Evolutionary conservation across 2,329 filamentous ascomycete species (phyloP).

Genomic region (Colletotrichum sp.): DNA sequence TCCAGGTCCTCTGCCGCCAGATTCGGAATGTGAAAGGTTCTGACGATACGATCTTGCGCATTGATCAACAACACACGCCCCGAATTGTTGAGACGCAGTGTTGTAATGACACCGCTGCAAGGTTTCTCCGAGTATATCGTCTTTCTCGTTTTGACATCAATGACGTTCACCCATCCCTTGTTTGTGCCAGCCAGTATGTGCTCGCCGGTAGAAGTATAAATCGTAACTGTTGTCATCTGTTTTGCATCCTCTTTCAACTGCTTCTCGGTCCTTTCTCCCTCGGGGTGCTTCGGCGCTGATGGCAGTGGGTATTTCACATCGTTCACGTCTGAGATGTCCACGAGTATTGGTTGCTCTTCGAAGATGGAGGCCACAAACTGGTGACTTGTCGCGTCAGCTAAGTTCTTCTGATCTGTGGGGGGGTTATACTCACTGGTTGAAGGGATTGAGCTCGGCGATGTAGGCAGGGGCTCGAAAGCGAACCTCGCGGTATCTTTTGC

Average conservation of each 20-base stretch:
- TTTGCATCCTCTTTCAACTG: constrained; percentile 91
- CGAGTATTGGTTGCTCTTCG: constrained; percentile 88
- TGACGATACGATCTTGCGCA: constrained; percentile 91
- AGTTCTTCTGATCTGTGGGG: background rate
- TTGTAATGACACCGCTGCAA: constrained; percentile 86
- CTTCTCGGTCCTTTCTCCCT: constrained; percentile 80
- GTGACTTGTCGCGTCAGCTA: constrained; percentile 39
- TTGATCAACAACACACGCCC: constrained; percentile 91
- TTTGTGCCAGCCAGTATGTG: constrained; percentile 93
- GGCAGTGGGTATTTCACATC: constrained; percentile 80
- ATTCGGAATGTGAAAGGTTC: constrained; percentile 89
- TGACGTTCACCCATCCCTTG: constrained; percentile 96
- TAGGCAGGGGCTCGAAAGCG: constrained; percentile 94
- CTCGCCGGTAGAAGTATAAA: constrained; percentile 84
- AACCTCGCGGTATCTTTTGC: constrained; percentile 78
- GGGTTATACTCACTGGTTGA: constrained; percentile 71
- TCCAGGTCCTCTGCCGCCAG: constrained; percentile 72
- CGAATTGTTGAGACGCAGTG: constrained; percentile 82
- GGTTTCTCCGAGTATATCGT: constrained; percentile 91
- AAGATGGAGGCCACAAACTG: constrained; percentile 91
- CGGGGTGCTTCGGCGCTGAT: constrained; percentile 79
- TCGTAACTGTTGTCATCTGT: constrained; percentile 90
- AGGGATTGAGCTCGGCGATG: constrained; percentile 92
- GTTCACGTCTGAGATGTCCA: constrained; percentile 75
- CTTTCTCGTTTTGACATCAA: constrained; percentile 79